Evolutionary conservation across 148 eudicot species (phyloP).

Genomic region (Polygonum maritimum): DNA sequence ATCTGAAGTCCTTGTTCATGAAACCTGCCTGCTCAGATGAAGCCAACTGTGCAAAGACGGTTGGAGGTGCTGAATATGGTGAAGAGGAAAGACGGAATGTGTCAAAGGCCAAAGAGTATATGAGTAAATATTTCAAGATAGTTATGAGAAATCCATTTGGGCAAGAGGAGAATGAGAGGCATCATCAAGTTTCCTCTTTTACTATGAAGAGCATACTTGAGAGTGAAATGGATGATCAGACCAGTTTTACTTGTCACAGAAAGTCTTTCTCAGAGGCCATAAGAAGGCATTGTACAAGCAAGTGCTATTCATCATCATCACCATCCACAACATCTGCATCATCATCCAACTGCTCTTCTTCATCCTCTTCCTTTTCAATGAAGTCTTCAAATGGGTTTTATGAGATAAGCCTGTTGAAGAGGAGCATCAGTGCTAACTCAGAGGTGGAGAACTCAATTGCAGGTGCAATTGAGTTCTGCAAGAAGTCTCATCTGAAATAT

Average conservation of each 20-base stretch:
- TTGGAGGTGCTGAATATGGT: constrained; percentile 14
- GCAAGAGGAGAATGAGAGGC: constrained; percentile 14
- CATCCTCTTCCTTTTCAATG: constrained; percentile 32
- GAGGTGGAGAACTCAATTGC: constrained; percentile 53
- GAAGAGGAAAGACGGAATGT: constrained; percentile 9
- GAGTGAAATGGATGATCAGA: constrained; percentile 13
- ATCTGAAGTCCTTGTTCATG: constrained; percentile 49
- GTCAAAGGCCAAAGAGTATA: constrained; percentile 13
- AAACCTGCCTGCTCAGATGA: constrained; percentile 37
- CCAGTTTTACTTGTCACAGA: constrained; percentile 28
- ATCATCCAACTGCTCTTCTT: constrained; percentile 25
- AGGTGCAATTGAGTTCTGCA: constrained; percentile 69
- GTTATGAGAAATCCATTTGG: constrained; percentile 25
- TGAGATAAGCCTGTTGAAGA: constrained; percentile 34
- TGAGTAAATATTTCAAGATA: constrained; percentile 16
- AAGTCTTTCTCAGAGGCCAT: constrained; percentile 55
- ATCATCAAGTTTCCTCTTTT: constrained; percentile 18
- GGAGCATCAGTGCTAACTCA: constrained; percentile 36
- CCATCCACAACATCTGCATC: constrained; percentile 26
- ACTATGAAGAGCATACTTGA: constrained; percentile 25
- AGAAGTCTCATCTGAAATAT: constrained; percentile 38
- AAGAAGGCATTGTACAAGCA: constrained; percentile 33
- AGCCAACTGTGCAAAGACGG: constrained; percentile 10
- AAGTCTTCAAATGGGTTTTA: constrained; percentile 20
- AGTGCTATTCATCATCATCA: constrained; percentile 29